phyloP scores from a whole-genome alignment of 2,329 filamentous ascomycete genomes.

The Monosporascus sp. region DNA sequence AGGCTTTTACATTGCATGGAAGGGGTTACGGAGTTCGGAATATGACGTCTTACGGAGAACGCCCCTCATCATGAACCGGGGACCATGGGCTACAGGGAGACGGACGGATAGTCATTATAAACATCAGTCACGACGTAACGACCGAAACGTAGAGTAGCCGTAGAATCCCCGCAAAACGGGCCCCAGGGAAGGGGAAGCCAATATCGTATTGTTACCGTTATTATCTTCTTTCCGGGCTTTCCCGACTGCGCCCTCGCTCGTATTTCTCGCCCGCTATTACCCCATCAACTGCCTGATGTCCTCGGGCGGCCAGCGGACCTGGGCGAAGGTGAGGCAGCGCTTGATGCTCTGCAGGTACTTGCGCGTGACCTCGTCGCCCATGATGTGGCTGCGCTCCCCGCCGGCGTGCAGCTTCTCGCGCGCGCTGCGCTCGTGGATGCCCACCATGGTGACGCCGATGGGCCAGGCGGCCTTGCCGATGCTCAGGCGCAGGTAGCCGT shows the following conservation, averaged over 20 bases:
- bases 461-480: conserved; percentile 98
- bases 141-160: neutral
- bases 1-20: neutral
- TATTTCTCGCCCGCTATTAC: conserved; percentile 29
- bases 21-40: conserved; percentile 1
- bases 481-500: conserved; percentile 85
- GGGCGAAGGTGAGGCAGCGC: conserved; percentile 90
- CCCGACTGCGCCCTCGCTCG: too few species aligned
- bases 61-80: neutral
- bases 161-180: neutral
- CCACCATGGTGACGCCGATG: conserved; percentile 99
- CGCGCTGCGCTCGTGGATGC: conserved; percentile 95
- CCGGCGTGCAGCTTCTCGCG: conserved; percentile 91
- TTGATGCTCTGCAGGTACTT: conserved; percentile 99
- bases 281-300: conserved; percentile 95
- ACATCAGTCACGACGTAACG: neutral
- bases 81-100: neutral
- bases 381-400: conserved; percentile 83
- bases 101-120: neutral
- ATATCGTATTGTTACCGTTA: neutral
- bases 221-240: neutral
- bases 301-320: conserved; percentile 91
- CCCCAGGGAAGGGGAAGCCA: neutral
- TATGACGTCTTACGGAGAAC: neutral
- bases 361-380: conserved; percentile 91